phyloP scores from a whole-genome alignment of 2,329 filamentous ascomycete genomes.

The Moelleriella libera region DNA sequence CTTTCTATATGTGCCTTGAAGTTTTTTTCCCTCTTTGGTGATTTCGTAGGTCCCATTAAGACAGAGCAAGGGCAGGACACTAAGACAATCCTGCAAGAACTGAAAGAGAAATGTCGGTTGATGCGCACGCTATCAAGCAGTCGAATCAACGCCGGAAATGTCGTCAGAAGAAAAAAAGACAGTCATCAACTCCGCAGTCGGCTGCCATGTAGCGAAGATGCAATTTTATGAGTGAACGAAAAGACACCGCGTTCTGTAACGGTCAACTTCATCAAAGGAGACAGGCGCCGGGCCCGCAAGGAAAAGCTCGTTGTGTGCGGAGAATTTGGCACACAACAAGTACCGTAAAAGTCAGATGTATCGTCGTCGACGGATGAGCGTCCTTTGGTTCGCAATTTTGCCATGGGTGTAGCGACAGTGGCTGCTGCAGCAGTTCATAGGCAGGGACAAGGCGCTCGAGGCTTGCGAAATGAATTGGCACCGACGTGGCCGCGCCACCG shows the following conservation, averaged over 20 bases:
- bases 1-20: slow-evolving; percentile 28
- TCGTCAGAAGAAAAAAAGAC: not conserved
- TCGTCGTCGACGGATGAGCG: too few species aligned
- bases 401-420: too few species aligned
- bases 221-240: slow-evolving; percentile 11
- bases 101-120: not conserved
- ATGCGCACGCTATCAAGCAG: not conserved
- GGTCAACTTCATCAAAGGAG: slow-evolving; percentile 21
- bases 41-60: slow-evolving; percentile 30
- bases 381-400: too few species aligned
- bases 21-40: slow-evolving; percentile 20
- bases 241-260: slow-evolving; percentile 26
- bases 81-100: not conserved
- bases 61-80: slow-evolving; percentile 7
- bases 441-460: too few species aligned
- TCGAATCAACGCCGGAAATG: slow-evolving; percentile 7
- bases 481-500: not conserved
- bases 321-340: slow-evolving; percentile 15
- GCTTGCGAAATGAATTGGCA: too few species aligned
- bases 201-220: slow-evolving; percentile 6
- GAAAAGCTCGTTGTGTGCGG: slow-evolving; percentile 9
- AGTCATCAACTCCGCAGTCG: slow-evolving; percentile 7
- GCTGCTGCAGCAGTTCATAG: too few species aligned
- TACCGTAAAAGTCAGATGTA: too few species aligned
- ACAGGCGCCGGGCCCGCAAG: slow-evolving; percentile 12